These are phyloP conservation scores for Hyphopichia wangnamkhiaoensis DNA, from an alignment of 1,139 yeast species.

Conservation along the genomic window DNA sequence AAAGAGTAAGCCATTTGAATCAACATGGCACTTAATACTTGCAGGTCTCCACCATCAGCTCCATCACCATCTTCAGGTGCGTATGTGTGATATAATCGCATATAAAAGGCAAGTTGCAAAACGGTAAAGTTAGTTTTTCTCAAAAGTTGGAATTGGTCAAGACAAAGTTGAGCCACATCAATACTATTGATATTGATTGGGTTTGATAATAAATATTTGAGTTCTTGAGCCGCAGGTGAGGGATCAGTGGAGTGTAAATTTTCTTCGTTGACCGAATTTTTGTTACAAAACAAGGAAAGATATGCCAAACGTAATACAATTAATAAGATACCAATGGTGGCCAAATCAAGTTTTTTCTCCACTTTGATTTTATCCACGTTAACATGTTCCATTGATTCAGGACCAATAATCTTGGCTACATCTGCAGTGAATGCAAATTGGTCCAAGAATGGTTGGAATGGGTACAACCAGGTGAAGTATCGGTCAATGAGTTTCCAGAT, in stretches of 20 bases:
- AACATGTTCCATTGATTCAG: slow-evolving; percentile 15
- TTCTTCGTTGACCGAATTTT: slow-evolving; percentile 29
- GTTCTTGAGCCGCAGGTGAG: slow-evolving; percentile 20
- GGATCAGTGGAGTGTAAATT: slow-evolving; percentile 24
- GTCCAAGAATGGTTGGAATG: slow-evolving; percentile 40
- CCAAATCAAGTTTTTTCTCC: slow-evolving; percentile 32
- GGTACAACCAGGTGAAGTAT: slow-evolving; percentile 33
- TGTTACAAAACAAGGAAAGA: slow-evolving; percentile 32
- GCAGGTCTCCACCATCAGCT: slow-evolving; percentile 51
- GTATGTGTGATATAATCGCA: slow-evolving; percentile 37
- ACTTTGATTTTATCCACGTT: slow-evolving; percentile 21
- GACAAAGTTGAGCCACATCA: slow-evolving; percentile 38
- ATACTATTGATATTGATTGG: slow-evolving; percentile 34
- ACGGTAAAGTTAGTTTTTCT: slow-evolving; percentile 44
- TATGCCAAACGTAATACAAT: slow-evolving; percentile 30
- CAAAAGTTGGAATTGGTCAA: slow-evolving; percentile 38
- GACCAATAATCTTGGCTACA: slow-evolving; percentile 25
- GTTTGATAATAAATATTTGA: slow-evolving; percentile 28
- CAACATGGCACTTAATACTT: slow-evolving; percentile 36
- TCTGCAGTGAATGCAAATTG: slow-evolving; percentile 24
- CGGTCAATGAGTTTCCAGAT: slow-evolving; percentile 33
- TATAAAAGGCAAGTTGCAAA: slow-evolving; percentile 47
- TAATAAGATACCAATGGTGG: slow-evolving; percentile 30
- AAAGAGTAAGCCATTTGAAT: slow-evolving; percentile 42
- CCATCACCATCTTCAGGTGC: slow-evolving; percentile 56